Conservation (phyloP, 352 stramenopile genomes). For the Phytophthora ramorum region DNA sequence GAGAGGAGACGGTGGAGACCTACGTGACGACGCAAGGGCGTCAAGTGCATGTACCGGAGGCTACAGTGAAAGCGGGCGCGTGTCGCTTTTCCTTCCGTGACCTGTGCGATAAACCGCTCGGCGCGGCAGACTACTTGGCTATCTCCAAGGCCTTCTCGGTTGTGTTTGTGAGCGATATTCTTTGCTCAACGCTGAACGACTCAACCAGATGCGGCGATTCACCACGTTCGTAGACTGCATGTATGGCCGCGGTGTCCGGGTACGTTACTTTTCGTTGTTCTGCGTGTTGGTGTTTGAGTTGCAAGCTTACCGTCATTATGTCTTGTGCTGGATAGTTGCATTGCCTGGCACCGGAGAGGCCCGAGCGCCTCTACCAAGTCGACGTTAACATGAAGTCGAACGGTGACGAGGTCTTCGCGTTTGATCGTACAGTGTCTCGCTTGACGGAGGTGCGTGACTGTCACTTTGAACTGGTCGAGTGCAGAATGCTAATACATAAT, state of each 20-base stretch:
- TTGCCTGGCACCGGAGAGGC: conserved; percentile 67
- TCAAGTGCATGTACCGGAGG: conserved; percentile 66
- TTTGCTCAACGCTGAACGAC: conserved; percentile 83
- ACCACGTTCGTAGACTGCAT: conserved; percentile 99
- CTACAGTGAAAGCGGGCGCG: conserved; percentile 52
- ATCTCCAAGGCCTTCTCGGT: conserved; percentile 88
- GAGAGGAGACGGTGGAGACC: conserved; percentile 55
- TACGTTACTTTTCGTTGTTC: conserved; percentile 39
- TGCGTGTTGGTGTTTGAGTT: neutral
- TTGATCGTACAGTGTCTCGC: conserved; percentile 88
- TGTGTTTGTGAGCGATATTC: conserved; percentile 95
- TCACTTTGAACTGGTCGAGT: neutral
- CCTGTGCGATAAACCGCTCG: conserved; percentile 94
- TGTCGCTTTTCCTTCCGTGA: conserved; percentile 96
- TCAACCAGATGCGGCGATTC: conserved; percentile 95
- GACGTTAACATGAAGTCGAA: conserved; percentile 62
- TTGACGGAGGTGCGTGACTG: conserved; percentile 69
- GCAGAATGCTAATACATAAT: neutral
- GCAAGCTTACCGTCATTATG: conserved; percentile 9
- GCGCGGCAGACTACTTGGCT: conserved; percentile 94
- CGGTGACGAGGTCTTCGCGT: conserved; percentile 86
- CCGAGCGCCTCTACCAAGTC: conserved; percentile 70
- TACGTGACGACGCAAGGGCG: conserved; percentile 74
- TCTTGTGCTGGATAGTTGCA: conserved; percentile 57
- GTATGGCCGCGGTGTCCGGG: conserved; percentile 92